A percentile compares a stretch with the other conserved stretches of the same genome.
Evolutionary conservation across 495 filamentous ascomycete species (phyloP).

Genomic region (Aspergillus nanangensis): DNA sequence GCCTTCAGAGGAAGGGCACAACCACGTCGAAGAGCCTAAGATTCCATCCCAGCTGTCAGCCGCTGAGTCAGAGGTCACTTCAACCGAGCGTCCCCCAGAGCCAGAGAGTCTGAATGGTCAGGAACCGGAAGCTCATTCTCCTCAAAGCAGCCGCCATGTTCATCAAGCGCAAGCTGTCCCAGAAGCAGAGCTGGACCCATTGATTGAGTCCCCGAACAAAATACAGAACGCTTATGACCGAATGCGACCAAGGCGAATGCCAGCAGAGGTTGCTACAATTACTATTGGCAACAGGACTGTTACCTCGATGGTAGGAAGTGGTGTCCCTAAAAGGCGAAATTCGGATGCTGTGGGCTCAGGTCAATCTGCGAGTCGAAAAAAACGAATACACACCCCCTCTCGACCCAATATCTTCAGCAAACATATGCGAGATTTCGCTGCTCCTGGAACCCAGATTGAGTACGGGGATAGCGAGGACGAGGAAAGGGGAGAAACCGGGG

Average conservation of each 20-base stretch:
- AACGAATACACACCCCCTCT: conserved; percentile 39
- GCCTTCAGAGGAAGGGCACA: too few relatives aligned
- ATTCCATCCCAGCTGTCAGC: too few relatives aligned
- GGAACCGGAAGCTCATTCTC: too few relatives aligned
- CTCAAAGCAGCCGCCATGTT: too few relatives aligned
- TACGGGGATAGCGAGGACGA: conserved; percentile 20
- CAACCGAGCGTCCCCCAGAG: too few relatives aligned
- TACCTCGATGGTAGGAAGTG: conserved; percentile 54
- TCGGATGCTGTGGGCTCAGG: conserved; percentile 14
- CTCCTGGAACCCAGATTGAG: conserved; percentile 52
- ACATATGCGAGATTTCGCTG: conserved; percentile 69
- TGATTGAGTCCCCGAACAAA: conserved; percentile 36
- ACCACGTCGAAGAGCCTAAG: too few relatives aligned
- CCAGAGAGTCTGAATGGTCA: too few relatives aligned
- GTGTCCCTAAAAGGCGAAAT: conserved; percentile 35
- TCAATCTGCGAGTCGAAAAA: conserved; percentile 19
- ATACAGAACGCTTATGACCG: conserved; percentile 63
- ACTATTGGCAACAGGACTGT: conserved; percentile 80
- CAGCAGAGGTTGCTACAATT: conserved; percentile 77
- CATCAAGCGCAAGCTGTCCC: too few relatives aligned
- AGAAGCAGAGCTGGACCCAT: conserved; percentile 6
- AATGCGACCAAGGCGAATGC: conserved; percentile 60
- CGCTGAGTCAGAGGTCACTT: too few relatives aligned
- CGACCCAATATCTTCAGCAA: conserved; percentile 55
- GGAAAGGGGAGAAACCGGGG: conserved; percentile 19